Evolutionary conservation across 139 green algal genomes (phyloP), one percentile per base, ranked within the genome.

Genomic region (Nannochloris sp.): DNA sequence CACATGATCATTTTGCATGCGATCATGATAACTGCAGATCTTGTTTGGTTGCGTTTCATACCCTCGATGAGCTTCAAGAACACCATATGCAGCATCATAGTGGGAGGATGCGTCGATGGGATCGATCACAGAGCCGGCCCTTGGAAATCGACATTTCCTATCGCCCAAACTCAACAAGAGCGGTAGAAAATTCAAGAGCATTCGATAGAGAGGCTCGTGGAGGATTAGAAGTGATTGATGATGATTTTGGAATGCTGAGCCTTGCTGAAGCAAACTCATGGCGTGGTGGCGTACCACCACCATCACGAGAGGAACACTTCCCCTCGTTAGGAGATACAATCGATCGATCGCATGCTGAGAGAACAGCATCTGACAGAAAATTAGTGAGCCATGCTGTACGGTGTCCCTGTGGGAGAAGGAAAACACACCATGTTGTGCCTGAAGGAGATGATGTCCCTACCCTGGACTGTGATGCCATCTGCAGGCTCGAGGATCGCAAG

Each of bases 11-110:
- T 67, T 61, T 72, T 53, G 9, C 76, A 21, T 92, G 85, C 67
- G 62, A 78, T 14, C 75, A 85, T 53, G 67, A 65, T 3, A 75
- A 86, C 10, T 92, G 85, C 57, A 57, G 19, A 5, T 71, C 67
- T 53, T 81, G 75, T 65, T 70, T 88, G 57, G 75, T 87, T 31
- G 83, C 80, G 0, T 92, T 89, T 60, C 48, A 50, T 18, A 89
- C 53, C 2, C 63, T 73, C 2, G 74, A 83, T 23, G 82, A 92
- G 73, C 78, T 92, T 60, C 29, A 48, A 31, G 18, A 67, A 23
- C 77, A 88, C 60, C 24, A 61, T 58, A 44, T 74, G 15, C 62
- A 78, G 60, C 48, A 64, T 6, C 78, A 87, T 64, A 71, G 62
- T 21, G 57, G n/a, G 46, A 55, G 66, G 46, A 88, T 88, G 81